These are phyloP conservation scores for Lactifluus volemus DNA, from an alignment of 768 basidiomycete genomes.

Conservation along the genomic window DNA sequence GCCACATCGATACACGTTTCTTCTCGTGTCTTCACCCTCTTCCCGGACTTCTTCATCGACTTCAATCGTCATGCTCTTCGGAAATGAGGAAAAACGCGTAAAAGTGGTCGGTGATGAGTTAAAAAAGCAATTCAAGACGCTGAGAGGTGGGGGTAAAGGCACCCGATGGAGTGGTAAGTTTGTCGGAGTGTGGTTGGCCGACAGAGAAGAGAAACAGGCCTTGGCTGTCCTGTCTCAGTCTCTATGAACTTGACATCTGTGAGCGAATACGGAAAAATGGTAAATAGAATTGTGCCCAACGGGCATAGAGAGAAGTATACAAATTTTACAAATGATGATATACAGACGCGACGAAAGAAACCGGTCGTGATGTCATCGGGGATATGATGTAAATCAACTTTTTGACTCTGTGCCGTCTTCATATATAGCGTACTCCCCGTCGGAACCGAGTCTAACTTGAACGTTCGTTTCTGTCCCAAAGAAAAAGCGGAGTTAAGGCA, in stretches of 20 bases:
- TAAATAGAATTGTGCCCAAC: conserved; percentile 2
- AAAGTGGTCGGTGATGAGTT: conserved; percentile 50
- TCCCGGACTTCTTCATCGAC: conserved; percentile 41
- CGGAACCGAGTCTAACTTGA: conserved; percentile 15
- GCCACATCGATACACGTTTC: conserved; percentile 31
- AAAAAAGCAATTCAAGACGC: conserved; percentile 41
- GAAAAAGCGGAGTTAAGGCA: background rate
- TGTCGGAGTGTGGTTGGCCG: conserved; percentile 52
- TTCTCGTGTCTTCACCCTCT: conserved; percentile 59
- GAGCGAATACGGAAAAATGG: background rate
- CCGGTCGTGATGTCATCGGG: background rate
- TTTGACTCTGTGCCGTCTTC: conserved; percentile 7
- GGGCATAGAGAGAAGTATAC: background rate
- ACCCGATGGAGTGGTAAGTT: conserved; percentile 69
- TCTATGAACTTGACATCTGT: background rate
- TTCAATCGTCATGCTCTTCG: conserved; percentile 50
- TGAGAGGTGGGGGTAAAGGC: conserved; percentile 78
- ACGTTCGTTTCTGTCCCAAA: conserved; percentile 7
- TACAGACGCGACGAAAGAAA: background rate
- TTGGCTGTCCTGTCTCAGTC: conserved; percentile 1
- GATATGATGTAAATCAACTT: background rate
- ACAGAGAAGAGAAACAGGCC: conserved; percentile 34
- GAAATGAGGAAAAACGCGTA: conserved; percentile 50
- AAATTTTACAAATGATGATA: conserved; percentile 3
- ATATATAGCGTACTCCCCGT: conserved; percentile 17